Evolutionary conservation across 805 yeast genomes (phyloP).

Genomic region (Teunomyces funiuensis): DNA sequence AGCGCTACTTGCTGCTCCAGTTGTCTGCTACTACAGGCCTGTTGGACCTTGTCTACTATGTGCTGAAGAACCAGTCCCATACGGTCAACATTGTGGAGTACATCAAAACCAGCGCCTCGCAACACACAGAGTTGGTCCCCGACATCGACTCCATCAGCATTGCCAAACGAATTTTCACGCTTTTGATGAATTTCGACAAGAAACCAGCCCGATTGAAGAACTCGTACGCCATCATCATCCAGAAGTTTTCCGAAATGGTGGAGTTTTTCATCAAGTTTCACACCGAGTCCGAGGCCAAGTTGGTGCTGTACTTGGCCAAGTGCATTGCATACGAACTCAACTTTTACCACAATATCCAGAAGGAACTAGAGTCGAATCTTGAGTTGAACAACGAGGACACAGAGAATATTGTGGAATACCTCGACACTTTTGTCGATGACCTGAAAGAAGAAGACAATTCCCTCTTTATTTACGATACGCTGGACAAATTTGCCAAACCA

Average conservation of each 20-base stretch:
- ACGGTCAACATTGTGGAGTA: conserved; percentile 5
- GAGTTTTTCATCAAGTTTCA: conserved; percentile 18
- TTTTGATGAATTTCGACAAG: conserved; percentile 1
- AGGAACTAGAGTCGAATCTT: conserved; percentile 15
- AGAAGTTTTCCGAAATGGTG: conserved; percentile 16
- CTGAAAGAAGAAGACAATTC: conserved; percentile 13
- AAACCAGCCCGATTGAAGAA: conserved; percentile 16
- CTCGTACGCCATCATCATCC: conserved; percentile 16
- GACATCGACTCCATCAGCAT: conserved; percentile 6
- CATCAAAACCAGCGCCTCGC: background rate
- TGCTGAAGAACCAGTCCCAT: background rate
- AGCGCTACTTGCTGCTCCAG: conserved; percentile 10
- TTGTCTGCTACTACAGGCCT: background rate
- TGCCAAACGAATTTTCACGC: conserved; percentile 4
- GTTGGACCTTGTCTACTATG: conserved; percentile 1
- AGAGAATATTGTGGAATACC: conserved; percentile 17
- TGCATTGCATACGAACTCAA: conserved; percentile 20
- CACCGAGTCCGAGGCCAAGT: conserved; percentile 15
- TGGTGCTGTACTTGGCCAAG: conserved; percentile 16
- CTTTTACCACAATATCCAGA: conserved; percentile 16
- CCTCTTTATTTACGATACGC: conserved; percentile 20
- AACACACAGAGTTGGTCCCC: background rate
- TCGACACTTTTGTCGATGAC: conserved; percentile 20
- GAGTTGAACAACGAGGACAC: conserved; percentile 20
- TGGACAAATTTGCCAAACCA: conserved; percentile 2